Conservation (phyloP, 495 filamentous ascomycete species). For the Glutinoglossum americanum region DNA sequence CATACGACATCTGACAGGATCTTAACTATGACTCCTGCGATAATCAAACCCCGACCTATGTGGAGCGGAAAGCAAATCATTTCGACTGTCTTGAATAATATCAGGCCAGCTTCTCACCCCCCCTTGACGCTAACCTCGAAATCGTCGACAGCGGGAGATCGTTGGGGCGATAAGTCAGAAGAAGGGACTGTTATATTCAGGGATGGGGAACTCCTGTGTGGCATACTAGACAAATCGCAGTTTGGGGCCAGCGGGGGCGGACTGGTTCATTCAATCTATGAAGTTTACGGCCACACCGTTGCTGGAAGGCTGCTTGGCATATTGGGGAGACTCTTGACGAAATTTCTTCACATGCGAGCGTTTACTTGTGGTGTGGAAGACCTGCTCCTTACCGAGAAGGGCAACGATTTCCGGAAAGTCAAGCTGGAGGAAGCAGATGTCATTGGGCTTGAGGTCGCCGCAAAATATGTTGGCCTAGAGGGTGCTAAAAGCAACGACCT, state of each 20-base stretch:
- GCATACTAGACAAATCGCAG: conserved; percentile 91
- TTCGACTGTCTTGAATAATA: conserved; percentile 82
- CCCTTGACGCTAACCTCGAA: conserved; percentile 63
- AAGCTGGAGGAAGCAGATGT: conserved; percentile 42
- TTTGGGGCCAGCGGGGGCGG: conserved; percentile 75
- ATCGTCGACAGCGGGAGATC: conserved; percentile 49
- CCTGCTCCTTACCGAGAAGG: conserved; percentile 61
- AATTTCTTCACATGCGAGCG: conserved; percentile 75
- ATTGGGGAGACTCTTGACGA: conserved; percentile 71
- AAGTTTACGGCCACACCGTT: conserved; percentile 70
- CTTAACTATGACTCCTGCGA: conserved; percentile 52
- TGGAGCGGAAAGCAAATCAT: conserved; percentile 99
- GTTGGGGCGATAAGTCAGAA: conserved; percentile 50
- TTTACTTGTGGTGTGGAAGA: conserved; percentile 98
- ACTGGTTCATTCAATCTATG: conserved; percentile 78
- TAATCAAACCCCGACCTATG: conserved; percentile 55
- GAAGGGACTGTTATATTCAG: conserved; percentile 69
- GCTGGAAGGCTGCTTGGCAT: conserved; percentile 76
- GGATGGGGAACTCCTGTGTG: conserved; percentile 67
- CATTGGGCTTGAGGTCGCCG: conserved; percentile 66
- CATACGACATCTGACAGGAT: conserved; percentile 56
- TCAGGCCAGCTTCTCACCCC: conserved; percentile 48
- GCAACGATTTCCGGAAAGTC: conserved; percentile 48
- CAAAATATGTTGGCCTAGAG: conserved; percentile 81
- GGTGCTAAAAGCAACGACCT: conserved; percentile 35